Conservation (phyloP, 2,329 filamentous ascomycete genomes). For the Fusarium continuum region DNA sequence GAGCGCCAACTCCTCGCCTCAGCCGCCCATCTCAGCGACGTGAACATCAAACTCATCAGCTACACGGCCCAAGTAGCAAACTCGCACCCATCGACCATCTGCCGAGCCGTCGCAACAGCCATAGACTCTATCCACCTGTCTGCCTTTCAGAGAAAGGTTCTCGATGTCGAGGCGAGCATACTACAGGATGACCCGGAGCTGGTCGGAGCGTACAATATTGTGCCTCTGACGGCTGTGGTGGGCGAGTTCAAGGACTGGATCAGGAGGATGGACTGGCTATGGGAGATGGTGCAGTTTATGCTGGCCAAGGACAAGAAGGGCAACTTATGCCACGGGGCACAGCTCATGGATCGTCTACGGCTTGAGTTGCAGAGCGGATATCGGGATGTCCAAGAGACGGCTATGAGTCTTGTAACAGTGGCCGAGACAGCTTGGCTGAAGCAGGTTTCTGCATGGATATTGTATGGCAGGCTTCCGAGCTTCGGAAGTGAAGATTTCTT, state of each 20-base stretch:
- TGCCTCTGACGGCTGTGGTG: slow-evolving; percentile 86
- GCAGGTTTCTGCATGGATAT: slow-evolving; percentile 87
- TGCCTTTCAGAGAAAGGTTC: slow-evolving; percentile 82
- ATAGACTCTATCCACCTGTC: slow-evolving; percentile 79
- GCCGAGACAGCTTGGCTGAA: slow-evolving; percentile 93
- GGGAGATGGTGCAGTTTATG: slow-evolving; percentile 77
- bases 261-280: slow-evolving; percentile 85
- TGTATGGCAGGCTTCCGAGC: slow-evolving; percentile 84
- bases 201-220: slow-evolving; percentile 92
- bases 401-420: slow-evolving; percentile 74
- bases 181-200: slow-evolving; percentile 78
- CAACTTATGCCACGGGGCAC: slow-evolving; percentile 69
- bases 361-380: slow-evolving; percentile 87
- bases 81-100: slow-evolving; percentile 81
- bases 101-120: slow-evolving; percentile 84
- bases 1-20: slow-evolving; percentile 84
- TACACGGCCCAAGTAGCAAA: slow-evolving; percentile 73
- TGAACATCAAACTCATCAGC: slow-evolving; percentile 77
- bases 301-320: slow-evolving; percentile 51
- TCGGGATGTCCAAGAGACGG: slow-evolving; percentile 81
- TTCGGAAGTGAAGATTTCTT: slow-evolving; percentile 90
- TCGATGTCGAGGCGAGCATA: slow-evolving; percentile 84
- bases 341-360: slow-evolving; percentile 80
- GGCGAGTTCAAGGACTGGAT: slow-evolving; percentile 89
- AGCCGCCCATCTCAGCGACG: slow-evolving; percentile 78